These are phyloP conservation scores for Sanghuangporus baumii DNA, from an alignment of 1,284 basidiomycete species.

Conservation along the genomic window DNA sequence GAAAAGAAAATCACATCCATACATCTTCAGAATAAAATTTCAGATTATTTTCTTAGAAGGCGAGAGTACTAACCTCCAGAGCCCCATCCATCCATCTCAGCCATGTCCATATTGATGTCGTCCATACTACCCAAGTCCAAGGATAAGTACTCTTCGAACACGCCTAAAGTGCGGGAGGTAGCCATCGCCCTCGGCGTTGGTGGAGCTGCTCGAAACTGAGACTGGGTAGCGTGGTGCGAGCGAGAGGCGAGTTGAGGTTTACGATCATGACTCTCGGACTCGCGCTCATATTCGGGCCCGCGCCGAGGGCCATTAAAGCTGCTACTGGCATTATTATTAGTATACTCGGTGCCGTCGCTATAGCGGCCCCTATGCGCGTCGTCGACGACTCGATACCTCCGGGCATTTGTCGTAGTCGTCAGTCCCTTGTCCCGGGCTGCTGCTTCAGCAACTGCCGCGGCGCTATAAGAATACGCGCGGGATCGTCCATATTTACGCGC, in stretches of 20 bases:
- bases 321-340: neutral
- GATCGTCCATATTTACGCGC: neutral
- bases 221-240: no score
- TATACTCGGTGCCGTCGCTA: neutral
- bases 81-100: neutral
- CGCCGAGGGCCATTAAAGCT: neutral
- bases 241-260: neutral
- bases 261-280: neutral
- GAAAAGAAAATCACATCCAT: neutral
- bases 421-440: neutral
- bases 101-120: neutral
- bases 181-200: no score
- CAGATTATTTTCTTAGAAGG: neutral
- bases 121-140: neutral
- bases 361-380: neutral
- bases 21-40: neutral
- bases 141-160: neutral
- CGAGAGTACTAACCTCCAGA: neutral
- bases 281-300: neutral
- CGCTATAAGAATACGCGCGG: neutral
- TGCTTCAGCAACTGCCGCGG: neutral
- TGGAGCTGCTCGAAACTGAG: no score
- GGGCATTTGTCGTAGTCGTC: neutral
- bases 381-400: neutral
- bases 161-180: neutral